Evolutionary conservation across 2,329 filamentous ascomycete genomes (phyloP), one percentile per base, ranked within the genome.

Genomic region (Pseudogymnoascus sp.): DNA sequence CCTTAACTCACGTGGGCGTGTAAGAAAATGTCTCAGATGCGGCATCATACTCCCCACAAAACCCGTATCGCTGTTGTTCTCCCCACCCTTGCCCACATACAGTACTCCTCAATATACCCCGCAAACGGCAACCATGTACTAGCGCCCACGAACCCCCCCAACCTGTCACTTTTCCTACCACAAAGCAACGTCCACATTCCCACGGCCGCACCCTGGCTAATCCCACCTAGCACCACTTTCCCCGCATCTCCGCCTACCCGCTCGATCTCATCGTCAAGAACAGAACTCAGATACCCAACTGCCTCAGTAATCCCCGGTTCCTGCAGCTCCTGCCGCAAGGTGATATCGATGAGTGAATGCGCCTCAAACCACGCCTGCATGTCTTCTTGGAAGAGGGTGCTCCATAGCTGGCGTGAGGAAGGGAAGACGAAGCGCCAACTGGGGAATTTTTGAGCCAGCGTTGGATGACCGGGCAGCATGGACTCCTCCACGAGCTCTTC

Each of bases 311-410:
- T 71, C 0, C 81, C 81, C 2, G 76, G 69, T 0, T 79, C 50
- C 69, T 83, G 79, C 6, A 76, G 66, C 3, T 82, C 72, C 47
- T 74, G 72, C 47, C 76, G 74, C n/a, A 76, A 69, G 0, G 73
- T 72, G 0, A 76, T 79, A 40, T 80, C 73, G 0, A 72, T 66
- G 0, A 81, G 69, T 0, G 74, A 75, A 15, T 75, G 78, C 8
- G 78, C 74, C 67, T 84, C 77, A 65, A 82, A 83, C 80, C 82
- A 84, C 67, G 82, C 78, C 4, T 78, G 77, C 35, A 82, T 76
- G 6, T 74, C 71, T 0, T 74, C 71, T 2, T 77, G 74, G 6
- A 78, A 78, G 2, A 75, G 71, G 0, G 71, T 75, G 0, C 80
- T 77, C 11, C 79, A 77, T 0, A 78, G 75, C 13, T 76, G 76